phyloP scores from a whole-genome alignment of 768 basidiomycete species.

The Flagelloscypha sp. region DNA sequence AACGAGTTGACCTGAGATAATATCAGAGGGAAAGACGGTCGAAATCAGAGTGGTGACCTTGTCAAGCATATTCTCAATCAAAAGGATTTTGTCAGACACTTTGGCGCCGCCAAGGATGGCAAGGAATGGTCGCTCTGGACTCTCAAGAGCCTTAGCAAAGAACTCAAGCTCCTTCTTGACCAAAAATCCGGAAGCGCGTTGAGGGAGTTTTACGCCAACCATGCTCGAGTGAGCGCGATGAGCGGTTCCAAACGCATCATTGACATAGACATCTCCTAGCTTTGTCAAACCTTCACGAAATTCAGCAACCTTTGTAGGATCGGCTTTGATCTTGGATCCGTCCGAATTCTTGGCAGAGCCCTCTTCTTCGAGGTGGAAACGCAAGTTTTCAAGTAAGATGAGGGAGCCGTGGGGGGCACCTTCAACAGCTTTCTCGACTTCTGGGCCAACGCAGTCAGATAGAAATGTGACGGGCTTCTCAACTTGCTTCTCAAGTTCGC shows the following conservation, averaged over 20 bases:
- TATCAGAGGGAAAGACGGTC: slow-evolving; percentile 1
- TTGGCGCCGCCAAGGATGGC: slow-evolving; percentile 98
- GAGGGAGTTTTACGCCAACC: slow-evolving; percentile 91
- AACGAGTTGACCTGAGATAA: slow-evolving; percentile 74
- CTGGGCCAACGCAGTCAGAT: slow-evolving; percentile 76
- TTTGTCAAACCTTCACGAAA: slow-evolving; percentile 86
- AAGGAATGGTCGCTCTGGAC: slow-evolving; percentile 91
- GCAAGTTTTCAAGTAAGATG: slow-evolving; percentile 93
- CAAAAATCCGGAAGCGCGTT: slow-evolving; percentile 91
- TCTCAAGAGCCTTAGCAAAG: slow-evolving; percentile 96
- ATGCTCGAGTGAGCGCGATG: slow-evolving; percentile 98
- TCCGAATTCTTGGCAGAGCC: slow-evolving; percentile 91
- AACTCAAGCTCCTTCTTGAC: slow-evolving; percentile 99
- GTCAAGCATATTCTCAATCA: slow-evolving; percentile 99
- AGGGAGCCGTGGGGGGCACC: slow-evolving; percentile 56
- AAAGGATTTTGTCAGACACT: slow-evolving; percentile 97
- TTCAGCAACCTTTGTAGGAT: slow-evolving; percentile 64
- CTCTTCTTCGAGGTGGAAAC: slow-evolving; percentile 98
- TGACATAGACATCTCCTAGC: slow-evolving; percentile 94
- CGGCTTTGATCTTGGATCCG: slow-evolving; percentile 91
- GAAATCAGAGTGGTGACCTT: slow-evolving; percentile 45
- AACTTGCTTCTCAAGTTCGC: slow-evolving; percentile 71
- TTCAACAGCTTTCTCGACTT: slow-evolving; percentile 73
- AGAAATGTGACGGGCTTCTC: slow-evolving; percentile 72
- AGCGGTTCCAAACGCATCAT: slow-evolving; percentile 98